Conservation (phyloP, 805 yeast species). For the Ogataea populi-albae region DNA sequence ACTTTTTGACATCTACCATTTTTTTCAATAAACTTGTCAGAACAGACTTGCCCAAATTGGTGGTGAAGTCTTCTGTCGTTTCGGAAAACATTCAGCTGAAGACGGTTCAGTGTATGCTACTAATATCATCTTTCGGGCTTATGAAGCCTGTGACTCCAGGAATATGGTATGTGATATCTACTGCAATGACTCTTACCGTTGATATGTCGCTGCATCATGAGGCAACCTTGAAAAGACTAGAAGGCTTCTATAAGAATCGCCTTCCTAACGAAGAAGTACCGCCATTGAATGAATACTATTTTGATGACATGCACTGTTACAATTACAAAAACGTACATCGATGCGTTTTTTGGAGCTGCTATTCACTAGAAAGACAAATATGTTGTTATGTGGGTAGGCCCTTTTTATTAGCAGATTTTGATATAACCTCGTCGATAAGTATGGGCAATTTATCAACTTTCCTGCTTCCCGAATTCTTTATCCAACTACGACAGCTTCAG, state of each 20-base stretch:
- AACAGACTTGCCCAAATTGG: constrained; percentile 4
- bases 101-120: constrained; percentile 36
- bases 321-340: constrained; percentile 19
- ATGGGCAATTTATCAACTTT: constrained; percentile 6
- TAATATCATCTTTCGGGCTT: constrained; percentile 37
- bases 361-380: constrained; percentile 43
- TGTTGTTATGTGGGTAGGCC: constrained; percentile 46
- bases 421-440: constrained; percentile 7
- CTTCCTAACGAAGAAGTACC: neutral
- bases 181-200: constrained; percentile 39
- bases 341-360: constrained; percentile 44
- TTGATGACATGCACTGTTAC: constrained; percentile 8
- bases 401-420: constrained; percentile 39
- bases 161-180: constrained; percentile 44
- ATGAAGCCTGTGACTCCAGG: constrained; percentile 47
- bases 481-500: constrained; percentile 14
- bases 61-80: constrained; percentile 1
- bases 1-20: constrained; percentile 12
- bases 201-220: constrained; percentile 24
- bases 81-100: constrained; percentile 27
- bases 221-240: constrained; percentile 2
- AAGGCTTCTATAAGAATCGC: constrained; percentile 1
- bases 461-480: constrained; percentile 12
- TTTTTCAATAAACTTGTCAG: constrained; percentile 12
- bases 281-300: constrained; percentile 1